Evolutionary conservation across 2,329 filamentous ascomycete species (phyloP).

Genomic region (Colletotrichum paranaense): DNA sequence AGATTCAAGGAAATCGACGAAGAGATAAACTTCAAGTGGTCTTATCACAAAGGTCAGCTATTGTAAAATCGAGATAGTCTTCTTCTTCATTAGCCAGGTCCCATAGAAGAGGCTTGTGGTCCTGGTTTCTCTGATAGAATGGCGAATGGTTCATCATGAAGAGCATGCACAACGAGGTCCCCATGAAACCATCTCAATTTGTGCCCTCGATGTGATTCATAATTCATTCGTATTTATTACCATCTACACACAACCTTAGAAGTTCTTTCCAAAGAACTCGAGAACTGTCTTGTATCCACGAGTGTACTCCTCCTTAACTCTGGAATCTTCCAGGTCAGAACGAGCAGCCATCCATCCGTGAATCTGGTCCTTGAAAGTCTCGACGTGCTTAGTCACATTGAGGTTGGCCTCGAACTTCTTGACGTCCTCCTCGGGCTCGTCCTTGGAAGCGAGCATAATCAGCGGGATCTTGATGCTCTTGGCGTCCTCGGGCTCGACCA

Average conservation of each 20-base stretch:
- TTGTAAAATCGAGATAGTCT: too few species aligned
- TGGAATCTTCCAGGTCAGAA: constrained; percentile 65
- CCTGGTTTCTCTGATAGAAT: too few species aligned
- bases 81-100: too few species aligned
- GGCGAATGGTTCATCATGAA: too few species aligned
- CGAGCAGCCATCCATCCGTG: constrained; percentile 82
- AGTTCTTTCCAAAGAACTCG: constrained; percentile 67
- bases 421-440: constrained; percentile 68
- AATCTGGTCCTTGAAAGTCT: constrained; percentile 74
- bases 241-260: constrained; percentile 40
- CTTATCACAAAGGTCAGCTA: too few species aligned
- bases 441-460: constrained; percentile 72
- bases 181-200: too few species aligned
- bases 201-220: neutral
- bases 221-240: neutral
- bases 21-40: fast-evolving
- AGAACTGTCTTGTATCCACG: constrained; percentile 71
- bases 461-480: constrained; percentile 70
- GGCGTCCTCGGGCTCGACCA: constrained; percentile 73
- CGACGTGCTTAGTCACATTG: constrained; percentile 67
- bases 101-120: too few species aligned
- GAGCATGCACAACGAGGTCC: too few species aligned
- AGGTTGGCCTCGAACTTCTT: constrained; percentile 67
- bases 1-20: fast-evolving
- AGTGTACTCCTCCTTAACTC: constrained; percentile 70